phyloP scores from a whole-genome alignment of 305 asterid genomes.

The Galium porrigens region DNA sequence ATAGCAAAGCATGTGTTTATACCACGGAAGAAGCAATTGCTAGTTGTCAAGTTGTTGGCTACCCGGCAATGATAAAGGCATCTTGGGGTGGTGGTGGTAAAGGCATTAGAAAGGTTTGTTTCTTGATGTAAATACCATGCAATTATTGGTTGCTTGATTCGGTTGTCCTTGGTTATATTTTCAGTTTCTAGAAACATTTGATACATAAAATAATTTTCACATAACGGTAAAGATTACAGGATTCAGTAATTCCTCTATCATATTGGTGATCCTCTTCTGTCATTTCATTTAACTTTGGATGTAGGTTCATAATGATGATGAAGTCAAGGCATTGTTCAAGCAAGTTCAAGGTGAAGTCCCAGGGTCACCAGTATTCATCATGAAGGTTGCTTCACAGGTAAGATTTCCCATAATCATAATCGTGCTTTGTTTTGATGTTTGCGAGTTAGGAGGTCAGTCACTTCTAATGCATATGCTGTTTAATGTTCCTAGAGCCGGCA shows the following conservation, averaged over 20 bases:
- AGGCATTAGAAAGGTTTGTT: conserved; percentile 92
- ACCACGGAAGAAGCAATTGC: conserved; percentile 91
- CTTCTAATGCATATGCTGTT: conserved; percentile 15
- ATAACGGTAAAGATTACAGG: conserved; percentile 2
- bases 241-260: neutral
- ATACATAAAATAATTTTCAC: neutral
- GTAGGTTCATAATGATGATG: conserved; percentile 90
- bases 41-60: conserved; percentile 93
- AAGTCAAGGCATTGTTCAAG: conserved; percentile 86
- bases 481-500: conserved; percentile 71
- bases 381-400: conserved; percentile 99
- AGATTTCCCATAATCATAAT: conserved; percentile 18
- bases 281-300: conserved; percentile 11
- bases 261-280: neutral
- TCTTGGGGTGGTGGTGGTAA: conserved; percentile 99
- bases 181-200: neutral
- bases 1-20: conserved; percentile 79
- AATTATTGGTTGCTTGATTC: conserved; percentile 1
- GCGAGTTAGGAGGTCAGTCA: conserved; percentile 3
- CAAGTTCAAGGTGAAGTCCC: conserved; percentile 99
- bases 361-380: conserved; percentile 91
- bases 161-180: neutral
- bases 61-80: conserved; percentile 99
- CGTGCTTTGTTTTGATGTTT: conserved; percentile 3
- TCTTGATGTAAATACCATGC: conserved; percentile 12